A percentile compares a stretch with the other conserved stretches of the same genome.
Evolutionary conservation across 2,329 filamentous ascomycete species (phyloP).

Genomic region (Pyrenochaeta sp.): DNA sequence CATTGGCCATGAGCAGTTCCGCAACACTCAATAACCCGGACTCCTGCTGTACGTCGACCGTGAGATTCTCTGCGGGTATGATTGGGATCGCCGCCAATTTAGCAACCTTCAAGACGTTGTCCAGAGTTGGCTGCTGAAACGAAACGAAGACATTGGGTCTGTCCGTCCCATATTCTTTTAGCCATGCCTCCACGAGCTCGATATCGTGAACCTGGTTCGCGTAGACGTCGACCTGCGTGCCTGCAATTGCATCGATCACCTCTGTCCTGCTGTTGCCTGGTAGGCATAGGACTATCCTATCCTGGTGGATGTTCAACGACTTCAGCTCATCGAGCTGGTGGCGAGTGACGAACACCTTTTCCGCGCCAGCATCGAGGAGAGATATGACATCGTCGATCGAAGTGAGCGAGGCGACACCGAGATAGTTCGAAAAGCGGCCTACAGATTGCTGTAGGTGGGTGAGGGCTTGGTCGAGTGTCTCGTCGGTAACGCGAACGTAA

Average conservation of each 20-base stretch:
- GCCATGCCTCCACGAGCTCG: slow-evolving; percentile 54
- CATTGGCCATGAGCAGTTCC: slow-evolving; percentile 75
- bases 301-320: slow-evolving; percentile 61
- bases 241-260: slow-evolving; percentile 50
- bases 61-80: slow-evolving; percentile 74
- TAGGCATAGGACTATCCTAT: slow-evolving; percentile 66
- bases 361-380: slow-evolving; percentile 84
- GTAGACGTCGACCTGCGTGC: slow-evolving; percentile 57
- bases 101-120: slow-evolving; percentile 53
- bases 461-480: slow-evolving; percentile 58
- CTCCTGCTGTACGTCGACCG: slow-evolving; percentile 69
- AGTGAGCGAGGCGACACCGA: slow-evolving; percentile 77
- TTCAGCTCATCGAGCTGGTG: slow-evolving; percentile 69
- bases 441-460: slow-evolving; percentile 66
- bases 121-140: slow-evolving; percentile 52
- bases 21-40: slow-evolving; percentile 70
- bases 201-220: slow-evolving; percentile 54
- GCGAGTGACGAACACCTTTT: slow-evolving; percentile 81
- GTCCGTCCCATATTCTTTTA: slow-evolving; percentile 60
- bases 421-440: slow-evolving; percentile 68
- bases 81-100: slow-evolving; percentile 70
- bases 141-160: slow-evolving; percentile 62
- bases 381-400: slow-evolving; percentile 77
- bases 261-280: slow-evolving; percentile 54
- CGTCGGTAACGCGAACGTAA: slow-evolving; percentile 61